Base-by-base conservation (phyloP, 2,329 filamentous ascomycete species). In the Aspergillus candidus region DNA sequence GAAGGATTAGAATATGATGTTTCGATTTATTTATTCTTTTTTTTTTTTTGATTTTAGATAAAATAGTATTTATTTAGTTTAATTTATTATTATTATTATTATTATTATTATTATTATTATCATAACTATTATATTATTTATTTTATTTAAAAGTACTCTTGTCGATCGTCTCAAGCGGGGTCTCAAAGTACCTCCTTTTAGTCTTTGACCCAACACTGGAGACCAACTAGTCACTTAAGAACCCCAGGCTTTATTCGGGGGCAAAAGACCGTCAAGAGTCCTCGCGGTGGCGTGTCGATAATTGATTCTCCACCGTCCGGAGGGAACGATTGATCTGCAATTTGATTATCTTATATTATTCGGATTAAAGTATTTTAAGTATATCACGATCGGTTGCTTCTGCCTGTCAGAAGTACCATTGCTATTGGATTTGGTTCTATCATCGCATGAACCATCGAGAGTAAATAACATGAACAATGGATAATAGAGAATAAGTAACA, bases 241-340 rank as follows among this genome's bases (percentile, higher is more conserved):
- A 17, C 41, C 44, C 40, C 27, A 47, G 47, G 45, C 46, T 48
- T 42, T 40, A 38, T 36, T 50, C 42, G 48, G 44, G 36, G 38
- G 35, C 22, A 27, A 27, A 27, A 7, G 22, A 27, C 22, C 22
- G 7, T 22, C 37, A 33, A 40, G 33, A 43, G 40, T 27, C 22
- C 22, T 27, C 41, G 40, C 37, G 22, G 40, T 47, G 47, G 47
- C 41, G 47, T 47, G 38, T 32, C 27, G 35, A 49, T 43, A 37
- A 35, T 51, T 49, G 41, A 17, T 27, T 40, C 46, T 40, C 44
- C 47, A 43, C 38, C 38, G 5, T 17, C 33, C 38, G 41, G 13
- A 43, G 36, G 18, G 32, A 33, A 38, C 30, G 38, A 45, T 27
- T 27, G 22, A 27, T 27, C 22, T 27, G 22, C 22, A 27, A 7